Evolutionary conservation across 768 basidiomycete species (phyloP).

Genomic region (Termitomyces sp.): DNA sequence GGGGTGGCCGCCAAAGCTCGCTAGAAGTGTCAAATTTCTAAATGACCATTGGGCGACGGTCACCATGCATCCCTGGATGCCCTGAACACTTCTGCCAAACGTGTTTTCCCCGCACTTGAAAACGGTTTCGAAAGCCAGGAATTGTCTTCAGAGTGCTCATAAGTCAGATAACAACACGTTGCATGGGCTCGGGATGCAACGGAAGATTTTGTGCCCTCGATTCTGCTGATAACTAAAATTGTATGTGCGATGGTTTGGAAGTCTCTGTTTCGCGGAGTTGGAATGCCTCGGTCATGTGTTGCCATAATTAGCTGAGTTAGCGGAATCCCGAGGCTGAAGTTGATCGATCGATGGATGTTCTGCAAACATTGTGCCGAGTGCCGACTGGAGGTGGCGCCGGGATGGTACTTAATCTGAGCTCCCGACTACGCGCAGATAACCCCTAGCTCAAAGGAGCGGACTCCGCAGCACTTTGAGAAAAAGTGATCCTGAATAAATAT

Average conservation of each 20-base stretch:
- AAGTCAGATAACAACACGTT: background rate
- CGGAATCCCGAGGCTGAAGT: background rate
- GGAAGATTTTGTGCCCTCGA: slow-evolving; percentile 8
- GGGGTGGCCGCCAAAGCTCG: background rate
- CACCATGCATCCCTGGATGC: background rate
- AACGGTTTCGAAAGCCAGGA: background rate
- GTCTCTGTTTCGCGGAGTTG: slow-evolving; percentile 16
- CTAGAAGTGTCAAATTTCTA: background rate
- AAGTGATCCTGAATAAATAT: slow-evolving; percentile 3
- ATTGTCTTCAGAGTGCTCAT: background rate
- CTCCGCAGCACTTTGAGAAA: background rate
- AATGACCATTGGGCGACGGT: background rate
- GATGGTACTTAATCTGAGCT: background rate
- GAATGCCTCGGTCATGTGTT: slow-evolving; percentile 13
- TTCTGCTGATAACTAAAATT: slow-evolving; percentile 9
- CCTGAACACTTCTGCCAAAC: background rate
- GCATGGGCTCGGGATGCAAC: background rate
- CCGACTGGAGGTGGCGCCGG: background rate
- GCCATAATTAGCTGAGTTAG: slow-evolving; percentile 10
- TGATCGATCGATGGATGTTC: slow-evolving; percentile 2
- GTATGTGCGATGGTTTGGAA: background rate
- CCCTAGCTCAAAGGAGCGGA: background rate
- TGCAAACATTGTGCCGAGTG: background rate
- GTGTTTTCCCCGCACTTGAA: background rate
- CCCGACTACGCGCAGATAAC: background rate